phyloP scores from a whole-genome alignment of 2,329 filamentous ascomycete genomes.

The Trichoderma koningii region DNA sequence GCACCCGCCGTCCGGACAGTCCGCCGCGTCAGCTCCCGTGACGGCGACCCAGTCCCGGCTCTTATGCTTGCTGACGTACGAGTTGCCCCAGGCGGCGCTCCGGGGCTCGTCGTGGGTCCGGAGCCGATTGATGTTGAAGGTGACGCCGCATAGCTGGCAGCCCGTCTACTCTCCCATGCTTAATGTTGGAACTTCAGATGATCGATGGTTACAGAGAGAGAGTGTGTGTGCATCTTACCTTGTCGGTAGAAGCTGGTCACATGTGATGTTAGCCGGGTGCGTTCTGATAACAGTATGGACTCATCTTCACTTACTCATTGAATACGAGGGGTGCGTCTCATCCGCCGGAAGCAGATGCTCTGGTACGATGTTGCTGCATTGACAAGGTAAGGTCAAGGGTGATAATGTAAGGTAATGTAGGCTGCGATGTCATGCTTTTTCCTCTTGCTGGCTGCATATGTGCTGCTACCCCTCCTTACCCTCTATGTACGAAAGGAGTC shows the following conservation, averaged over 20 bases:
- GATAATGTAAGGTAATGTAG: background rate
- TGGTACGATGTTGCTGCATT: background rate
- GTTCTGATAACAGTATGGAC: no score
- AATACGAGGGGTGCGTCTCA: background rate
- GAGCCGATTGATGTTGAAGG: slow-evolving; percentile 36
- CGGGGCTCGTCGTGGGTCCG: slow-evolving; percentile 32
- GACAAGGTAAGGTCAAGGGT: background rate
- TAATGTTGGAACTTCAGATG: background rate
- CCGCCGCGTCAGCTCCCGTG: background rate
- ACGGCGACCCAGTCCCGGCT: slow-evolving; percentile 15
- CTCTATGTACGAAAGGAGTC: background rate
- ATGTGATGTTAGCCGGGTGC: background rate
- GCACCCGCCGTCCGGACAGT: slow-evolving; percentile 23
- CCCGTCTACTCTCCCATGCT: slow-evolving; percentile 17
- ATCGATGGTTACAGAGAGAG: background rate
- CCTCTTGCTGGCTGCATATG: no score
- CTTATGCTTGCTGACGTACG: background rate
- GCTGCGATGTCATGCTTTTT: background rate
- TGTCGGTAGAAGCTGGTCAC: slow-evolving; percentile 4
- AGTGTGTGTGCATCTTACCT: background rate
- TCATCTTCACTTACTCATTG: background rate
- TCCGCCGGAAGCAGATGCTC: background rate
- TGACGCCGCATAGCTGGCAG: slow-evolving; percentile 37
- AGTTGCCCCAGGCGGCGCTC: slow-evolving; percentile 28
- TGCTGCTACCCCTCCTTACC: background rate